Evolutionary conservation across 2,329 filamentous ascomycete genomes (phyloP).

Genomic region (Acephala macrosclerotiorum): DNA sequence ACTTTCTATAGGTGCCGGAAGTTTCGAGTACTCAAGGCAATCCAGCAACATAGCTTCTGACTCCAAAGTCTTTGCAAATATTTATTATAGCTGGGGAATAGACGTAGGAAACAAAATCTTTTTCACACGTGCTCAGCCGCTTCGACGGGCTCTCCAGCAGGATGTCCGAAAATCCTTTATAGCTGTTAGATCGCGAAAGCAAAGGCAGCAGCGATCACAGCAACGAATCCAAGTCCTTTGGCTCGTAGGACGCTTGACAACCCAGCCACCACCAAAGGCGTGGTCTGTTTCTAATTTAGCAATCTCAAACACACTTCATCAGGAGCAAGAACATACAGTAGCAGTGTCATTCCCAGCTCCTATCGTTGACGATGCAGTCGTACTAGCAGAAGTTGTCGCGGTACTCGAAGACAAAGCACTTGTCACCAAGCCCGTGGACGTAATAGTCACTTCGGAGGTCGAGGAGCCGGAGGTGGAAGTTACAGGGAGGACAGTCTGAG

Average conservation of each 20-base stretch:
- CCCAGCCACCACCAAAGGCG: constrained; percentile 1
- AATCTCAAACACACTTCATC: not conserved
- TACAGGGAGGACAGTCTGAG: no score
- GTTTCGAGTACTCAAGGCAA: no score
- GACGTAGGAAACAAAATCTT: no score
- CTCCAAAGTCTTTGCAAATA: no score
- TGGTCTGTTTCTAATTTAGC: not conserved
- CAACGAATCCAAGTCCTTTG: constrained; percentile 11
- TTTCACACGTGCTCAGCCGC: no score
- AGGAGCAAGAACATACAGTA: constrained; percentile 7
- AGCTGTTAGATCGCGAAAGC: no score
- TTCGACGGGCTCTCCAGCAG: no score
- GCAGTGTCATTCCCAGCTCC: constrained; percentile 10
- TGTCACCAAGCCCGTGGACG: not conserved
- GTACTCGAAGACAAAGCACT: not conserved
- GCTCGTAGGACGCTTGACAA: not conserved
- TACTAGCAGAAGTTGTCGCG: not conserved
- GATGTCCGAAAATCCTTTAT: no score
- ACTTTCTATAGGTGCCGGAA: no score
- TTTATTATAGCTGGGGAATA: no score
- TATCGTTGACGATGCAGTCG: not conserved
- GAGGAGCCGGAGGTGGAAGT: no score
- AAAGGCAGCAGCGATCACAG: constrained; percentile 6
- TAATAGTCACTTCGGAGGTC: not conserved
- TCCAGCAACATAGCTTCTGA: no score